These are phyloP conservation scores for Phytopythium litorale DNA, from an alignment of 352 stramenopile species.

Conservation along the genomic window DNA sequence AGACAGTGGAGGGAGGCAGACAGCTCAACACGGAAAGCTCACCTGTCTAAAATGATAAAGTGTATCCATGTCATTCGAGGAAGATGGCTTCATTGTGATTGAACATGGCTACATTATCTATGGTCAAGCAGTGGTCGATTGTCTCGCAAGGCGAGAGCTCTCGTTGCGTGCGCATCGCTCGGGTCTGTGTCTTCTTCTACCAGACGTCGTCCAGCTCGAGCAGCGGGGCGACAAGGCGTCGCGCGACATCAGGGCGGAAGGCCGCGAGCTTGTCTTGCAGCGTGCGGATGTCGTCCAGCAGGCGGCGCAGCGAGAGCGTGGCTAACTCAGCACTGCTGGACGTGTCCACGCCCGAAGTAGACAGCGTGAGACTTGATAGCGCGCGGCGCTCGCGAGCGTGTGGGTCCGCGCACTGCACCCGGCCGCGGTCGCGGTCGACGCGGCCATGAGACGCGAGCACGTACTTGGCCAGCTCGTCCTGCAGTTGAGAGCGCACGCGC, in stretches of 20 bases:
- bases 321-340: conserved; percentile 7
- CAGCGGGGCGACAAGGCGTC: conserved; percentile 39
- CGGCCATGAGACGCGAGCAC: conserved; percentile 36
- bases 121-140: neutral
- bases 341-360: neutral
- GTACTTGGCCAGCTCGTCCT: conserved; percentile 59
- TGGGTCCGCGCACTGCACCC: conserved; percentile 51
- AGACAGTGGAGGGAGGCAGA: neutral
- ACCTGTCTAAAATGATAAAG: conserved; percentile 10
- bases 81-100: too few relatives aligned
- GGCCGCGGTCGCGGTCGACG: conserved; percentile 16
- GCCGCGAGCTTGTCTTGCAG: conserved; percentile 44
- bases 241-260: conserved; percentile 53
- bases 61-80: neutral
- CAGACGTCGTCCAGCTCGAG: conserved; percentile 22
- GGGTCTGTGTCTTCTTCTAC: neutral
- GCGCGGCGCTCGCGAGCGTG: conserved; percentile 17
- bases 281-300: conserved; percentile 39
- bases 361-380: neutral
- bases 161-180: too few relatives aligned
- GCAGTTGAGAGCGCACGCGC: conserved; percentile 34
- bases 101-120: neutral
- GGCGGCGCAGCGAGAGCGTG: conserved; percentile 34
- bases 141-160: too few relatives aligned
- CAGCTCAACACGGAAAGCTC: neutral